phyloP scores from a whole-genome alignment of 129 eudicot genomes.

The carrot (Daucus carota) region DH1_v3.0 NC_030381.2:41018001-41018500 shows the following conservation, averaged over 20 bases:
- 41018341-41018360: no score
- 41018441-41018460: background rate
- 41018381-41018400: background rate
- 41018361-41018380: background rate
- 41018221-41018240: no score
- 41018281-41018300: no score
- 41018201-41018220: no score
- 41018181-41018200: background rate
- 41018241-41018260: no score
- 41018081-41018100: slow-evolving; percentile 94
- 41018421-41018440: background rate
- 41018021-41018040: slow-evolving; percentile 40
- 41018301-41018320: background rate
- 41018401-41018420: background rate
- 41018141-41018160: background rate
- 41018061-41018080: slow-evolving; percentile 79
- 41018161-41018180: background rate
- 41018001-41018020: slow-evolving; percentile 25
- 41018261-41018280: background rate
- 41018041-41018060: slow-evolving; percentile 76
- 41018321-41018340: background rate
- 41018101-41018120: slow-evolving; percentile 90
- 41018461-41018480: slow-evolving; percentile 47
- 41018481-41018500: slow-evolving; percentile 88
- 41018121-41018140: slow-evolving; percentile 84